phyloP scores from a whole-genome alignment of 331 rosid genomes.

The Arachis monticola region DNA sequence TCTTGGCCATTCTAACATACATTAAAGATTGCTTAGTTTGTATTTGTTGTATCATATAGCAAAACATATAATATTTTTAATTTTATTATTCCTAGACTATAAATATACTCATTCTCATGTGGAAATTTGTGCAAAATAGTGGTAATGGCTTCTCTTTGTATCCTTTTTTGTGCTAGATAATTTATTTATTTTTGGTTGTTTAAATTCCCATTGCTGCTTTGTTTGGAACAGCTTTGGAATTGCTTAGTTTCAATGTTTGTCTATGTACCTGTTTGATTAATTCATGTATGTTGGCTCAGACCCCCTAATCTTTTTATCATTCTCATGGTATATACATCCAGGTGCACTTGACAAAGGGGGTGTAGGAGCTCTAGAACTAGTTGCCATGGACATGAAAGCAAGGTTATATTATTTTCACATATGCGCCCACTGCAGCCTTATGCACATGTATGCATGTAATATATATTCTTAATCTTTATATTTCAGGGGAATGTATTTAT shows the following conservation, averaged over 20 bases:
- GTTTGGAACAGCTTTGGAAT: constrained; percentile 1
- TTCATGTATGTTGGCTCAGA: not conserved
- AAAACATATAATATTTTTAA: constrained; percentile 4
- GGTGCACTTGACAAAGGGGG: constrained; percentile 96
- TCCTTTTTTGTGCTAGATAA: constrained; percentile 6
- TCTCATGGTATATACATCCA: constrained; percentile 43
- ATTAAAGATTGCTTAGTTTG: not conserved
- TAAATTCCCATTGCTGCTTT: constrained; percentile 1
- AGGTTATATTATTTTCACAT: constrained; percentile 58
- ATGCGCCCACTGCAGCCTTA: constrained; percentile 4
- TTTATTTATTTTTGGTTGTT: constrained; percentile 2
- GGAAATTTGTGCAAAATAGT: constrained; percentile 1
- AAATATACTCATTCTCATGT: not conserved
- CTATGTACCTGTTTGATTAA: not conserved
- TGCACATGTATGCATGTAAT: constrained; percentile 12
- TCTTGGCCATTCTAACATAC: constrained; percentile 17
- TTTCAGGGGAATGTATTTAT: constrained; percentile 96
- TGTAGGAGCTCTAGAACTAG: constrained; percentile 98
- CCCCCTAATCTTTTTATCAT: not conserved
- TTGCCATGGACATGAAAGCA: constrained; percentile 99
- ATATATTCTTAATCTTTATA: constrained; percentile 35
- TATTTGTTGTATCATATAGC: too few relatives aligned
- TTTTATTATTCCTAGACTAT: not conserved
- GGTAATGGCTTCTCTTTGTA: not conserved
- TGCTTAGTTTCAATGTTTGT: not conserved